Base-by-base conservation (phyloP, 805 yeast genomes). In the Monosporozyma solicola region DNA sequence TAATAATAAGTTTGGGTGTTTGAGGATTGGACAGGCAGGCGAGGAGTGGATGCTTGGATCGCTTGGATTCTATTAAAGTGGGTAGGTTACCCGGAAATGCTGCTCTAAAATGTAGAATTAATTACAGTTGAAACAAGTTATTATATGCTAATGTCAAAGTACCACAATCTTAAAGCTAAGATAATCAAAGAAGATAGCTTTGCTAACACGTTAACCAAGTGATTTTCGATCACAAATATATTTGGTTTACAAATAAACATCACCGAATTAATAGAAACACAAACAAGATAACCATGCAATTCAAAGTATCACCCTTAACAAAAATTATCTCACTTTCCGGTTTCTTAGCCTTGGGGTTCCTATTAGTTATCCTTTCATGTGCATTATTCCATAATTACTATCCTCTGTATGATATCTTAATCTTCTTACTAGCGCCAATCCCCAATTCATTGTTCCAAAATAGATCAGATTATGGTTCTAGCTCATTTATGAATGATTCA, bases 311-410 rank as follows among this genome's bases (percentile, higher is more conserved):
- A 6, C 71, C 71, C 46, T 51, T 67, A 29, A 67, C 70, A 3
- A 65, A 65, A 48, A 67, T 67, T 47, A 67, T 67, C 9, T 67
- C 66, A 11, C 58, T 67, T n/a, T 65, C 70, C 10, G 71, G 69
- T 3, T 64, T 91, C 47, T 76, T 92, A 32, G 94, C 98, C 0
- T 77, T 89, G 59, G 99, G 99, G 5, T 92, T 92, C 62, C 79
- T 94, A 37, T 74, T 94, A 57, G 89, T 91, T 46, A 87, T 92
- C 27, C 74, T 94, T 35, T 89, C 96, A 47, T 90, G 96, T 51
- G 92, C 94, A 2, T 75, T 94, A 11, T 88, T 81, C 72, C 86
- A 87, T 48, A 90, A 89, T 68, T 94, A 97, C 95, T 82, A 85
- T 62, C 98, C 99, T 39, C 76, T 92, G 54, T 77, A 84, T 41